Percentiles rank a stretch among this genome's conserved stretches.
phyloP scores from a whole-genome alignment of 805 yeast genomes.

The Yamadazyma tumulicola region DNA sequence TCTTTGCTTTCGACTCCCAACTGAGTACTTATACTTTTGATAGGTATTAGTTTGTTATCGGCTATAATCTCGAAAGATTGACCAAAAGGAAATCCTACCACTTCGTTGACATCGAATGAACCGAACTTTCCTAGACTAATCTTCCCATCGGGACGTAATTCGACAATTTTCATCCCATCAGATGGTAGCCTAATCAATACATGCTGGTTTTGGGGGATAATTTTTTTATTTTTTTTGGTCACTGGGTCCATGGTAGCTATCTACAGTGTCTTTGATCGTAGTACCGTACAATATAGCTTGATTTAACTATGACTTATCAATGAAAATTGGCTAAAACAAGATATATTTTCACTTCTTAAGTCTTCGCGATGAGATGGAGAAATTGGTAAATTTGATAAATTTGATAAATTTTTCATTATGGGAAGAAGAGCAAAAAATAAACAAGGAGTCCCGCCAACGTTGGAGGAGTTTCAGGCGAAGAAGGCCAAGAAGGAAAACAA shows the following conservation, averaged over 20 bases:
- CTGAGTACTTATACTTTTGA: conserved; percentile 38
- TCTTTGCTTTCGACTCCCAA: no score
- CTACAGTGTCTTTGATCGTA: background rate
- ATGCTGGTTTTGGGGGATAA: conserved; percentile 39
- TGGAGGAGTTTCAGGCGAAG: conserved; percentile 69
- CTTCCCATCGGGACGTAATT: conserved; percentile 54
- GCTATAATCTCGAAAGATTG: conserved; percentile 82
- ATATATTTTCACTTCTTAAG: no score
- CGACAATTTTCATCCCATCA: conserved; percentile 69
- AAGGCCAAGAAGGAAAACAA: conserved; percentile 32
- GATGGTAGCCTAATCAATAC: conserved; percentile 79
- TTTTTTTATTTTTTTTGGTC: conserved; percentile 2
- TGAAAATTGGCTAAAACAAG: no score
- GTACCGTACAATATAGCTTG: conserved; percentile 4
- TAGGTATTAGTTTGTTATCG: conserved; percentile 48
- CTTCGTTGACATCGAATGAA: conserved; percentile 65
- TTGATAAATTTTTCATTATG: conserved; percentile 42
- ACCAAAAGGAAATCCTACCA: conserved; percentile 82
- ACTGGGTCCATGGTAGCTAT: background rate
- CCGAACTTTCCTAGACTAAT: conserved; percentile 92
- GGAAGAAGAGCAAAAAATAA: conserved; percentile 92
- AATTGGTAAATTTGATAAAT: no score
- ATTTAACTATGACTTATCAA: no score
- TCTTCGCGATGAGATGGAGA: conserved; percentile 9
- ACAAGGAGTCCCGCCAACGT: conserved; percentile 88